phyloP scores from a whole-genome alignment of 441 rosid genomes.

The Euphorbia schlechtendalii region DNA sequence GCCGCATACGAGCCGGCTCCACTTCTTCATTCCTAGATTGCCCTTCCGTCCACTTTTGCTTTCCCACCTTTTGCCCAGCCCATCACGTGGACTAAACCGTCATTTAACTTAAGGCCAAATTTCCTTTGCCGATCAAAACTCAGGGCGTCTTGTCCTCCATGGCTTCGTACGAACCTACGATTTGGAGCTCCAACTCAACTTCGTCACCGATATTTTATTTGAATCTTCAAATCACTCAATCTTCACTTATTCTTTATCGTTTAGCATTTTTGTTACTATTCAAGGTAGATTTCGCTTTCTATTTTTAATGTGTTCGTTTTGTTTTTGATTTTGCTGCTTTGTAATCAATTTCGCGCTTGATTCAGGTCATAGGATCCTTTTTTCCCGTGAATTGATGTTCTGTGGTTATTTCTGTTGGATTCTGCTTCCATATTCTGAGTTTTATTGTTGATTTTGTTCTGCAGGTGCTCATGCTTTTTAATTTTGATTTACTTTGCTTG shows the following conservation, averaged over 20 bases:
- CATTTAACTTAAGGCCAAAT: constrained; percentile 25
- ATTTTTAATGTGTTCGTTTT: not conserved
- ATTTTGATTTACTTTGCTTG: constrained; percentile 1
- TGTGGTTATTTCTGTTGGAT: not conserved
- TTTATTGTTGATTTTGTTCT: constrained; percentile 12
- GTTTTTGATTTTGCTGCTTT: not conserved
- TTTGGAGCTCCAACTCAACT: constrained; percentile 30
- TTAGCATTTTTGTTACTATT: constrained; percentile 9
- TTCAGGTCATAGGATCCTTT: constrained; percentile 10
- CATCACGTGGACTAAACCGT: constrained; percentile 41
- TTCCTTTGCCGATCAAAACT: constrained; percentile 90
- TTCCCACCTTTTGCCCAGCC: not conserved
- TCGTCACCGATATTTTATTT: constrained; percentile 9
- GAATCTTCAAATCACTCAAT: constrained; percentile 13
- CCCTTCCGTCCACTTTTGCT: constrained; percentile 19
- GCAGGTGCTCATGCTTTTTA: not conserved
- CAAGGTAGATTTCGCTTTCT: constrained; percentile 11
- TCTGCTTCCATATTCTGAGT: constrained; percentile 14
- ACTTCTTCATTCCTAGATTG: constrained; percentile 29
- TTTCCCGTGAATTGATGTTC: not conserved
- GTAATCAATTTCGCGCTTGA: constrained; percentile 8
- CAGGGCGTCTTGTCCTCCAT: constrained; percentile 63
- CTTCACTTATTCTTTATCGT: constrained; percentile 8
- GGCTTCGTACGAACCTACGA: constrained; percentile 60
- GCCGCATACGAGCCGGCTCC: constrained; percentile 48